Evolutionary conservation across 1,284 basidiomycete genomes (phyloP).

Genomic region (Cronartium quercuum): DNA sequence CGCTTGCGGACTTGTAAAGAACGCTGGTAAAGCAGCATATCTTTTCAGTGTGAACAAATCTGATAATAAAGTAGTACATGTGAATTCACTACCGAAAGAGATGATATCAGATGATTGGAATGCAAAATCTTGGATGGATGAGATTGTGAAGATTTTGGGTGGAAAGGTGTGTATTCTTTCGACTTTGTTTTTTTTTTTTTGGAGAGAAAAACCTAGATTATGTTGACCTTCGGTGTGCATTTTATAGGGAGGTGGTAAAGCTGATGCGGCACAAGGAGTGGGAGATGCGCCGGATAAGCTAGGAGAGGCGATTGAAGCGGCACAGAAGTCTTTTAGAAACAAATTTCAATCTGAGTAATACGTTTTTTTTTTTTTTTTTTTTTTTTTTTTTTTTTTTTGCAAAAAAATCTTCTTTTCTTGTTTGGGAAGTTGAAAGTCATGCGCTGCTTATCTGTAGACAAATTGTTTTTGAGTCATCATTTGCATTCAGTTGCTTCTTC

Average conservation of each 20-base stretch:
- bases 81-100: conserved; percentile 61
- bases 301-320: conserved; percentile 60
- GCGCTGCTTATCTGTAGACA: no score
- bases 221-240: background rate
- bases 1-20: conserved; percentile 51
- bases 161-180: conserved; percentile 62
- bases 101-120: conserved; percentile 50
- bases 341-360: background rate
- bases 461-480: no score
- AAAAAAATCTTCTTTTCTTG: background rate
- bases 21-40: conserved; percentile 78
- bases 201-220: conserved; percentile 1
- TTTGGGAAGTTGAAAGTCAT: no score
- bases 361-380: background rate
- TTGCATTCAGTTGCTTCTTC: no score
- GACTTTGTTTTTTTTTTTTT: conserved; percentile 8
- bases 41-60: conserved; percentile 72
- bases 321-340: conserved; percentile 11
- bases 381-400: background rate
- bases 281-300: conserved; percentile 64
- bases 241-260: conserved; percentile 77
- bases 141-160: conserved; percentile 68
- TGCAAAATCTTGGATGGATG: conserved; percentile 75
- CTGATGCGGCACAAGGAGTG: conserved; percentile 78
- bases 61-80: conserved; percentile 68